These are phyloP conservation scores for Schwanniomyces etchellsii DNA, from an alignment of 1,139 yeast species.

Conservation along the genomic window DNA sequence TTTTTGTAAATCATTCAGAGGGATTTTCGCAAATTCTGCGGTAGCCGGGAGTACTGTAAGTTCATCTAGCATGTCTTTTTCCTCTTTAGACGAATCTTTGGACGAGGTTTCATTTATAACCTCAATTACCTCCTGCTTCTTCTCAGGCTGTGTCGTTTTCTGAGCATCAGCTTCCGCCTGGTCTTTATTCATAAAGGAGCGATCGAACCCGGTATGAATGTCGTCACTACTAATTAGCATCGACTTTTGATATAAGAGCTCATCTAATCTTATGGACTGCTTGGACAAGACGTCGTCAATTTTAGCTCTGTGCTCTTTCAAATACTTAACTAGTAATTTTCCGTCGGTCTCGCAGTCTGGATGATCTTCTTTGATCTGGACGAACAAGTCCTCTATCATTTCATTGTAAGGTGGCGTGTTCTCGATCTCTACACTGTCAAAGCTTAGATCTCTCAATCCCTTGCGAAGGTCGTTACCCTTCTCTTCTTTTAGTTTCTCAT, in stretches of 20 bases:
- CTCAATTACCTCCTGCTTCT: conserved; percentile 17
- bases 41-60: conserved; percentile 52
- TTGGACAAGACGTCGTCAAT: conserved; percentile 59
- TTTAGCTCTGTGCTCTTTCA: conserved; percentile 62
- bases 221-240: conserved; percentile 84
- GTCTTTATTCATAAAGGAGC: conserved; percentile 67
- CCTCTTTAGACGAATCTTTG: conserved; percentile 11
- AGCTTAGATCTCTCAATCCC: conserved; percentile 37
- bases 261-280: conserved; percentile 56
- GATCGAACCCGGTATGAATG: conserved; percentile 89
- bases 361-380: conserved; percentile 60
- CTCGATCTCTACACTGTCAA: conserved; percentile 47
- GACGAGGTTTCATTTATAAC: conserved; percentile 16
- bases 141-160: conserved; percentile 4
- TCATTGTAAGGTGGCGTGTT: conserved; percentile 82
- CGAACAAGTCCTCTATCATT: conserved; percentile 85
- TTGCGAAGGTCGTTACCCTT: conserved; percentile 36
- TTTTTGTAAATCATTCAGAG: conserved; percentile 39
- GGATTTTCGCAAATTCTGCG: conserved; percentile 54
- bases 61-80: conserved; percentile 27
- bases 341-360: conserved; percentile 42
- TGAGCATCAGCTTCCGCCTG: conserved; percentile 14
- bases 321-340: conserved; percentile 32
- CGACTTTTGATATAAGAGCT: conserved; percentile 65
- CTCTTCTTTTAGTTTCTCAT: conserved; percentile 27